Percentiles rank a stretch among this genome's conserved stretches.
Evolutionary conservation across 176 grass and related monocot species (phyloP).

Genomic region (Otatea glauca): DNA sequence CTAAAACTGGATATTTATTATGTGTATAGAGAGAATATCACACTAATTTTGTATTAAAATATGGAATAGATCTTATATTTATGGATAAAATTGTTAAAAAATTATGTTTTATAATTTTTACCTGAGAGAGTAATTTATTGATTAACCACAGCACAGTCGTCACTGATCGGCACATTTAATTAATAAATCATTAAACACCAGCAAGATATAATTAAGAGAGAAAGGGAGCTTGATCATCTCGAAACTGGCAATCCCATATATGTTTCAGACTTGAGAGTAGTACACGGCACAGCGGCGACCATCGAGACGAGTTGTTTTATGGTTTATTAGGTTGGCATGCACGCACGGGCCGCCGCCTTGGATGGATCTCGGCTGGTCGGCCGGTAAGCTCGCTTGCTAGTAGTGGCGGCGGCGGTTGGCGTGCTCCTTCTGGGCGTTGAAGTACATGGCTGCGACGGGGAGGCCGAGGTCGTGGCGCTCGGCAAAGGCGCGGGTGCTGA

Average conservation of each 20-base stretch:
- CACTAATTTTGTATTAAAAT: too few relatives aligned
- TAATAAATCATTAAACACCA: not conserved
- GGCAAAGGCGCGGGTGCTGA: constrained; percentile 76
- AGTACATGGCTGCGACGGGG: constrained; percentile 72
- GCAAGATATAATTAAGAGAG: not conserved
- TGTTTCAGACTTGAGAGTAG: not conserved
- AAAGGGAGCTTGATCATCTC: not conserved
- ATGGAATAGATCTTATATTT: too few relatives aligned
- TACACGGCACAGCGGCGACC: not conserved
- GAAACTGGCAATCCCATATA: not conserved
- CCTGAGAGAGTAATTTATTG: too few relatives aligned
- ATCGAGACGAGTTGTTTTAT: not conserved
- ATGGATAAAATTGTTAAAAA: too few relatives aligned
- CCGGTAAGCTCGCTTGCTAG: not conserved
- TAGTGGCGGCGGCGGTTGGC: constrained; percentile 57
- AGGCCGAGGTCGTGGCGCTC: constrained; percentile 59
- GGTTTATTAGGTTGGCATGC: not conserved
- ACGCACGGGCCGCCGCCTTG: not conserved
- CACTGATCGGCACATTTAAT: too few relatives aligned
- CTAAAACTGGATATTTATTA: too few relatives aligned
- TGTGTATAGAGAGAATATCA: too few relatives aligned
- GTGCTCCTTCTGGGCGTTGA: constrained; percentile 88
- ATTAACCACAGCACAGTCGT: too few relatives aligned
- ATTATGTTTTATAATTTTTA: too few relatives aligned
- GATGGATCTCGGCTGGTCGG: not conserved